Evolutionary conservation across 352 stramenopile species (phyloP).

Genomic region (Globisporangium viniferum): DNA sequence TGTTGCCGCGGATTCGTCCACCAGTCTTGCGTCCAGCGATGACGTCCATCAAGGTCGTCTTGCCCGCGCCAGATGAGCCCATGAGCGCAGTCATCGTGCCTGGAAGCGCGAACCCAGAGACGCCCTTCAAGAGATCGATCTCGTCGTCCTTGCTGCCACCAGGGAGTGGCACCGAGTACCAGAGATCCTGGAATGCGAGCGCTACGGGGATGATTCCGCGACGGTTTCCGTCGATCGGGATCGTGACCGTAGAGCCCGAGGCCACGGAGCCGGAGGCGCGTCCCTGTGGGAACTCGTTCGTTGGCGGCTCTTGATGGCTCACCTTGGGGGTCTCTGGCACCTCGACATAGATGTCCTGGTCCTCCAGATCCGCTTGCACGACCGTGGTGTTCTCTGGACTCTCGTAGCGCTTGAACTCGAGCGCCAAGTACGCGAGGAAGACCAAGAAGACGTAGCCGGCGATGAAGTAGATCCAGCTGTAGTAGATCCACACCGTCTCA

Average conservation of each 20-base stretch:
- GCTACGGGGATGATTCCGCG: conserved; percentile 31
- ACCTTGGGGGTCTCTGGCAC: conserved; percentile 12
- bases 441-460: conserved; percentile 46
- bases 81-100: conserved; percentile 74
- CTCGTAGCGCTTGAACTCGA: conserved; percentile 57
- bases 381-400: conserved; percentile 44
- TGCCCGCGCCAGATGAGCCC: conserved; percentile 77
- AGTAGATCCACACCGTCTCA: conserved; percentile 54
- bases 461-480: conserved; percentile 51
- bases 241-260: conserved; percentile 16
- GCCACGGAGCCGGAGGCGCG: not conserved
- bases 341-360: conserved; percentile 15
- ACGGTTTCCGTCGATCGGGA: conserved; percentile 11
- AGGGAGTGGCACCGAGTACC: conserved; percentile 52
- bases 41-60: conserved; percentile 94
- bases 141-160: conserved; percentile 32
- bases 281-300: conserved; percentile 5
- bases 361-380: conserved; percentile 28
- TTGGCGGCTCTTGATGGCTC: not conserved
- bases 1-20: conserved; percentile 68
- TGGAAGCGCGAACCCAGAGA: conserved; percentile 60
- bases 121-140: conserved; percentile 79
- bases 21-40: conserved; percentile 90
- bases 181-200: conserved; percentile 50
- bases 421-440: conserved; percentile 28